Evolutionary conservation across 179 eudicot genomes (phyloP).

Genomic region (Drosera spatulata): DNA sequence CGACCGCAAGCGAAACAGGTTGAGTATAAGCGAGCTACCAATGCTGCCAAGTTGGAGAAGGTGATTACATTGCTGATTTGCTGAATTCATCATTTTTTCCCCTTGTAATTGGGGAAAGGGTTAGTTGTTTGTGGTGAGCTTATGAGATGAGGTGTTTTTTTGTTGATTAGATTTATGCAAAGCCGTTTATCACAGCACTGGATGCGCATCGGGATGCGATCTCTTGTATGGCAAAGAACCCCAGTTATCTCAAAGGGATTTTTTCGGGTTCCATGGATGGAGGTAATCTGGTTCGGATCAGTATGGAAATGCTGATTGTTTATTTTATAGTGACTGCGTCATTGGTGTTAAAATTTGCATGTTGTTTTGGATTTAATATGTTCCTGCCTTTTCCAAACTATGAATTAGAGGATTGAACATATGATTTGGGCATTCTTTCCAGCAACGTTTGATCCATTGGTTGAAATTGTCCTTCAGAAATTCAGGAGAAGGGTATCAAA

Average conservation of each 20-base stretch:
- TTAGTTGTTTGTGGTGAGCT: background rate
- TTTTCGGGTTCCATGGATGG: slow-evolving; percentile 97
- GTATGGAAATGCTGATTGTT: no score
- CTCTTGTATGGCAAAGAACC: slow-evolving; percentile 92
- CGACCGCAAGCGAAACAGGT: slow-evolving; percentile 82
- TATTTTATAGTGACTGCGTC: no score
- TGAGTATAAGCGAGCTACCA: slow-evolving; percentile 84
- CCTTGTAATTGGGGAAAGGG: background rate
- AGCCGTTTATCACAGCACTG: slow-evolving; percentile 89
- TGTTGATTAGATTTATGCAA: slow-evolving; percentile 60
- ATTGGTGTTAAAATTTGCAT: no score
- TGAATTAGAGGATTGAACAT: no score
- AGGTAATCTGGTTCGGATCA: slow-evolving; percentile 27
- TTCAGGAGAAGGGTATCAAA: no score
- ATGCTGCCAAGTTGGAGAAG: slow-evolving; percentile 89
- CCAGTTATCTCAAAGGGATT: slow-evolving; percentile 59
- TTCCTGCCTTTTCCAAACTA: no score
- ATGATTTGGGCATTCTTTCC: no score
- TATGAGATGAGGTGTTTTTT: background rate
- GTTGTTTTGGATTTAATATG: no score
- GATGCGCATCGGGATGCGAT: slow-evolving; percentile 77
- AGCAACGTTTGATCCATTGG: no score
- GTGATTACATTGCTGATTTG: slow-evolving; percentile 14
- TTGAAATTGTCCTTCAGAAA: no score
- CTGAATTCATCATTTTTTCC: background rate